Evolutionary conservation across 495 filamentous ascomycete species (phyloP).

Genomic region (Penicillium samsonianum): DNA sequence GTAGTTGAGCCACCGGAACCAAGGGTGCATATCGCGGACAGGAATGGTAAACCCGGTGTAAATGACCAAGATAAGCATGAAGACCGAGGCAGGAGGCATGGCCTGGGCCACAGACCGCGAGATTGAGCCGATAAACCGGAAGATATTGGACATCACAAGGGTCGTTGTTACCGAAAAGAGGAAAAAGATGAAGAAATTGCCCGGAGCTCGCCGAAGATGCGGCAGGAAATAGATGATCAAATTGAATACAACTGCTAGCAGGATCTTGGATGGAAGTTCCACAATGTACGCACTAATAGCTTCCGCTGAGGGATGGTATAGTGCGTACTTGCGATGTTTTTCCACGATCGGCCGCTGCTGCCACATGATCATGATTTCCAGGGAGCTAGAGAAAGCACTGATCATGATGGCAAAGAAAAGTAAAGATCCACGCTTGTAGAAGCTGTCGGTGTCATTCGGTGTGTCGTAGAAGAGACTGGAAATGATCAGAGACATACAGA

Average conservation of each 20-base stretch:
- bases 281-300: constrained; percentile 80
- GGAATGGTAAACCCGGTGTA: constrained; percentile 93
- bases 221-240: constrained; percentile 84
- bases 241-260: constrained; percentile 61
- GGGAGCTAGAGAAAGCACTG: constrained; percentile 76
- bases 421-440: constrained; percentile 78
- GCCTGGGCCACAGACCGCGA: constrained; percentile 80
- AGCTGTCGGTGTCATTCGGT: constrained; percentile 58
- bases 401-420: constrained; percentile 86
- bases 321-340: constrained; percentile 86
- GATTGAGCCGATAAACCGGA: constrained; percentile 78
- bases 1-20: constrained; percentile 88
- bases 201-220: constrained; percentile 73
- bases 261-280: constrained; percentile 68
- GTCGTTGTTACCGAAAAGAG: constrained; percentile 67
- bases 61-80: constrained; percentile 80
- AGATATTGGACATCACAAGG: constrained; percentile 70
- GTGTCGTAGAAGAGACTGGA: constrained; percentile 82
- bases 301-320: constrained; percentile 89
- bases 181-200: constrained; percentile 68
- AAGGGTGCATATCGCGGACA: constrained; percentile 66
- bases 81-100: constrained; percentile 76
- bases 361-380: constrained; percentile 81
- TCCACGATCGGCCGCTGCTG: constrained; percentile 89
- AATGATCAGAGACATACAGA: constrained; percentile 74